Evolutionary conservation across 768 basidiomycete species (phyloP).

Genomic region (Suillus variegatus): DNA sequence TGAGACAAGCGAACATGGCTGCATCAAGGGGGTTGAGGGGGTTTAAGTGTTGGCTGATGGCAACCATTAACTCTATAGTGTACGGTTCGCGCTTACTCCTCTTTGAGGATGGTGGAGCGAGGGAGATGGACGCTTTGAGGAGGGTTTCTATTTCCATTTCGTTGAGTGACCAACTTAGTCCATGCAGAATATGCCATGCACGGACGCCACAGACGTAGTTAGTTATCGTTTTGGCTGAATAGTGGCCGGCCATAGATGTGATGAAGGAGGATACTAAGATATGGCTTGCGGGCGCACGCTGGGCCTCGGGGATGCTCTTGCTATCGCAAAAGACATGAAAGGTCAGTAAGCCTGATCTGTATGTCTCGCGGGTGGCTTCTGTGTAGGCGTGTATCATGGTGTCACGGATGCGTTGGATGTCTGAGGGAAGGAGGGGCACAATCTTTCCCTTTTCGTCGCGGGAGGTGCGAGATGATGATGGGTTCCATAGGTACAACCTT

Average conservation of each 20-base stretch:
- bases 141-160: slow-evolving; percentile 17
- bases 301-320: slow-evolving; percentile 11
- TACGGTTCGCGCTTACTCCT: slow-evolving; percentile 10
- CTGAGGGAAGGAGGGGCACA: slow-evolving; percentile 16
- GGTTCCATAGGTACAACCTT: slow-evolving; percentile 26
- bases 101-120: slow-evolving; percentile 14
- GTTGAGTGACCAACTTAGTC: slow-evolving; percentile 17
- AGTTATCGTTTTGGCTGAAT: slow-evolving; percentile 8
- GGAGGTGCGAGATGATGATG: background rate
- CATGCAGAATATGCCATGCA: slow-evolving; percentile 28
- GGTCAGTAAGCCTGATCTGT: slow-evolving; percentile 39
- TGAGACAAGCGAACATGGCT: slow-evolving; percentile 24
- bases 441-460: background rate
- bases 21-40: slow-evolving; percentile 31
- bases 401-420: slow-evolving; percentile 22
- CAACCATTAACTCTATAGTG: slow-evolving; percentile 11
- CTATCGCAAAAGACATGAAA: slow-evolving; percentile 45
- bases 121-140: slow-evolving; percentile 7
- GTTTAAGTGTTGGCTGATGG: background rate
- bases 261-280: slow-evolving; percentile 17
- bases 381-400: slow-evolving; percentile 30
- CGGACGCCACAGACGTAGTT: slow-evolving; percentile 20
- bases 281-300: slow-evolving; percentile 11
- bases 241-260: slow-evolving; percentile 14
- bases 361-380: slow-evolving; percentile 31